These are phyloP conservation scores for Malassezia sp. DNA, from an alignment of 1,284 basidiomycete genomes.

Conservation along the genomic window DNA sequence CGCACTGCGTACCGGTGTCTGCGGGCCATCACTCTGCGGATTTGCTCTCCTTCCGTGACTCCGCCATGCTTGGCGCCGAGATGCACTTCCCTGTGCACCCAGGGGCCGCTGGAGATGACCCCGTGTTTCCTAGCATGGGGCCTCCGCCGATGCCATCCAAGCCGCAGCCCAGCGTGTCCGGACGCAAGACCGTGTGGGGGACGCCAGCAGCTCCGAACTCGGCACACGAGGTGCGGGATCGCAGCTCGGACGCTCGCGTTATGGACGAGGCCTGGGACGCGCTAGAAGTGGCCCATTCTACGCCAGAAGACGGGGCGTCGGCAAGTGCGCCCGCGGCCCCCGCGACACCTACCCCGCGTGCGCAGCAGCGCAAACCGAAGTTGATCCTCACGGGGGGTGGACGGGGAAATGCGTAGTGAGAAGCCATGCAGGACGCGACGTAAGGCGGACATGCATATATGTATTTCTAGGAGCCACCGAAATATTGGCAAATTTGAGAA, in stretches of 20 bases:
- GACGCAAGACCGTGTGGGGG: conserved; percentile 42
- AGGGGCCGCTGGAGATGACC: conserved; percentile 23
- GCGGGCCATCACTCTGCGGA: no score
- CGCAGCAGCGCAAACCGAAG: conserved; percentile 33
- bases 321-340: no score
- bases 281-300: conserved; percentile 26
- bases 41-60: conserved; percentile 36
- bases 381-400: conserved; percentile 40
- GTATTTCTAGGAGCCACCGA: no score
- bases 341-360: not conserved
- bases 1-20: conserved; percentile 14
- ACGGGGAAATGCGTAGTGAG: conserved; percentile 1
- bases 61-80: conserved; percentile 40
- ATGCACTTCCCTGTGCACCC: conserved; percentile 38
- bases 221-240: not conserved
- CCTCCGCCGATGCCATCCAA: not conserved
- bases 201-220: conserved; percentile 23
- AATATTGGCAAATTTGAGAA: no score
- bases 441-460: not conserved
- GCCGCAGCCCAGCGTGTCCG: not conserved
- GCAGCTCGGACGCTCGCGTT: conserved; percentile 12
- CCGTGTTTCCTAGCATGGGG: not conserved
- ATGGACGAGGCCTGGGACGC: conserved; percentile 44
- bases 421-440: not conserved
- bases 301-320: conserved; percentile 14